phyloP scores from a whole-genome alignment of 208 protist genomes.

The Crithidia sp. region DNA sequence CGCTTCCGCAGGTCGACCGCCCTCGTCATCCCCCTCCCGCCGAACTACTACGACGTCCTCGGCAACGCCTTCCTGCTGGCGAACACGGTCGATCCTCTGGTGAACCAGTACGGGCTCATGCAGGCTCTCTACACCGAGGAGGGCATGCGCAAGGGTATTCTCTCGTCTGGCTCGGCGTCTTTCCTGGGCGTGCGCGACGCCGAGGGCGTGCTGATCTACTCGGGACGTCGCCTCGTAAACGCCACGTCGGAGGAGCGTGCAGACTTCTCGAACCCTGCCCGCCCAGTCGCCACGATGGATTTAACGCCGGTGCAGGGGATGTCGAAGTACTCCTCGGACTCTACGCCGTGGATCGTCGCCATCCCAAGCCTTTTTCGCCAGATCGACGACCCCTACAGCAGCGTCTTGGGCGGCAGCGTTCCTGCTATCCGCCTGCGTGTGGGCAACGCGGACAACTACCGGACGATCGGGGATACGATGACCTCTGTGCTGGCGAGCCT shows the following conservation, averaged over 20 bases:
- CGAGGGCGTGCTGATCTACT: constrained; percentile 14
- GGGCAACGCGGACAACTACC: not conserved
- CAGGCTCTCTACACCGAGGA: constrained; percentile 49
- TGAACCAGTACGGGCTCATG: constrained; percentile 41
- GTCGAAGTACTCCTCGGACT: constrained; percentile 32
- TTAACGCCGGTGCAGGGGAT: constrained; percentile 15
- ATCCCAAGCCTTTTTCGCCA: constrained; percentile 21
- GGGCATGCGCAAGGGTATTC: constrained; percentile 43
- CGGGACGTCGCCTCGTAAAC: not conserved
- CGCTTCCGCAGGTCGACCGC: constrained; percentile 26
- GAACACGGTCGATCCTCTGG: constrained; percentile 10
- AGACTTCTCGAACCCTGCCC: not conserved
- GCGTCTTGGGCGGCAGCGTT: constrained; percentile 18
- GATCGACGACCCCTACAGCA: constrained; percentile 14
- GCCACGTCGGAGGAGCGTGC: not conserved
- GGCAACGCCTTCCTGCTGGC: constrained; percentile 42
- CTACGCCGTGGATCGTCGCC: constrained; percentile 16
- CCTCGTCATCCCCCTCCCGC: constrained; percentile 36
- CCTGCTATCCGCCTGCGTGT: constrained; percentile 13
- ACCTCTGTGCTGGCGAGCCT: not conserved
- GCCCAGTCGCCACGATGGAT: constrained; percentile 36
- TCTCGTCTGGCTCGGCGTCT: constrained; percentile 40
- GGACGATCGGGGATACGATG: constrained; percentile 10
- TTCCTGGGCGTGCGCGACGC: constrained; percentile 22
- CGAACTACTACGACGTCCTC: constrained; percentile 71